Percentiles rank a stretch among this genome's conserved stretches.
These are phyloP conservation scores for Rhizoclosmatium globosum DNA, from an alignment of 192 early-diverging fungal genomes.

Conservation along the genomic window DNA sequence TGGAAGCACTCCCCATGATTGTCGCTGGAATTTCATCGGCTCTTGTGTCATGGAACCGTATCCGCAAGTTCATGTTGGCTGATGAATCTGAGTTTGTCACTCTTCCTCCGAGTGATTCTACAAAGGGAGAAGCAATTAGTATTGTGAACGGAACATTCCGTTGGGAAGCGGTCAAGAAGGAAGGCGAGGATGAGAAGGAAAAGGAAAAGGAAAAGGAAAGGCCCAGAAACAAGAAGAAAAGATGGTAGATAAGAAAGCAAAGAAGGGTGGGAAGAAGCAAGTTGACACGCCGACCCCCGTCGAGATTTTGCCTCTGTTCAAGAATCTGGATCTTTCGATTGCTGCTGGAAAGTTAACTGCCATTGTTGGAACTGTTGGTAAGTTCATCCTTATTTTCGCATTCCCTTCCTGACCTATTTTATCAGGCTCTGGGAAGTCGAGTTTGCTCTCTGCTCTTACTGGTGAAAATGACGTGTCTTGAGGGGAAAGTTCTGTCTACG, in stretches of 20 bases:
- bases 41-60: conserved; percentile 38
- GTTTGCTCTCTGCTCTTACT: conserved; percentile 74
- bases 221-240: conserved; percentile 45
- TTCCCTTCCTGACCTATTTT: conserved; percentile 59
- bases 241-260: conserved; percentile 34
- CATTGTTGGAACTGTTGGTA: conserved; percentile 76
- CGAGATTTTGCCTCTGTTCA: conserved; percentile 19
- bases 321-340: conserved; percentile 62
- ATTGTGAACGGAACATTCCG: conserved; percentile 61
- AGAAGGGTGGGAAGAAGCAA: neutral
- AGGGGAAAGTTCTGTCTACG: conserved; percentile 52
- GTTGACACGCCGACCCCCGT: neutral
- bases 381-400: conserved; percentile 68
- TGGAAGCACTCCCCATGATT: conserved; percentile 56
- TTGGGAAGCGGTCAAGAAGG: conserved; percentile 54
- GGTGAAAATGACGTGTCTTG: conserved; percentile 89
- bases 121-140: conserved; percentile 49
- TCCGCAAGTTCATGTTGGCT: conserved; percentile 58
- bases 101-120: neutral
- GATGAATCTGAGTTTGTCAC: conserved; percentile 52
- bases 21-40: conserved; percentile 28
- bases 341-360: conserved; percentile 76
- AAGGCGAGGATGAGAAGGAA: conserved; percentile 2
- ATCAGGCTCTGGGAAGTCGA: conserved; percentile 77
- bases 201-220: neutral